These are phyloP conservation scores for Pelargonium myrrhifolium DNA, from an alignment of 441 rosid species.

Conservation along the genomic window DNA sequence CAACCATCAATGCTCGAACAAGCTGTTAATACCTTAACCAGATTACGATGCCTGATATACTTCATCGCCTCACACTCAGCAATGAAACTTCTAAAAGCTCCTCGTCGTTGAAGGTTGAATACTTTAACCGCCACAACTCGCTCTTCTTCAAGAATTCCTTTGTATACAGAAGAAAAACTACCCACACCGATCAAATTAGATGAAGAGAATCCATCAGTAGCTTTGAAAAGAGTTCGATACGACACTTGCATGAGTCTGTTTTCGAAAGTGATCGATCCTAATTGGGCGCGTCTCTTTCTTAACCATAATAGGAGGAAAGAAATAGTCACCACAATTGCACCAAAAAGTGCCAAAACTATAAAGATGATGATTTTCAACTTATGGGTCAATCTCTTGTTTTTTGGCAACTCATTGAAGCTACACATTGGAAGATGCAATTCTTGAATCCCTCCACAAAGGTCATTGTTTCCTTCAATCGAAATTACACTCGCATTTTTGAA, in stretches of 20 bases:
- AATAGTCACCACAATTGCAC: neutral
- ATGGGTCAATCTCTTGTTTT: neutral
- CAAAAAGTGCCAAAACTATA: neutral
- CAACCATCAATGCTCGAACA: slow-evolving; percentile 9
- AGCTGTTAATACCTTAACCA: slow-evolving; percentile 14
- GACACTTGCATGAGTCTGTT: neutral
- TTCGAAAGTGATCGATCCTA: neutral
- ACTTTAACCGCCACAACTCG: slow-evolving; percentile 12
- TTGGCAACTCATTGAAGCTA: neutral
- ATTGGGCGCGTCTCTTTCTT: slow-evolving; percentile 1
- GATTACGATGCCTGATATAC: slow-evolving; percentile 8
- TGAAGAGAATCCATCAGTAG: slow-evolving; percentile 12
- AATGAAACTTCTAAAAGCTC: slow-evolving; percentile 14
- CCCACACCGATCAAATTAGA: slow-evolving; percentile 7
- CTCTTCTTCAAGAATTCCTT: slow-evolving; percentile 11
- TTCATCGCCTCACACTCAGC: slow-evolving; percentile 13
- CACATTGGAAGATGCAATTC: slow-evolving; percentile 20
- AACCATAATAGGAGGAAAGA: neutral
- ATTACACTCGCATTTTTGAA: slow-evolving; percentile 22
- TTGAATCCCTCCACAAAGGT: slow-evolving; percentile 27
- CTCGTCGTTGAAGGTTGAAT: slow-evolving; percentile 11
- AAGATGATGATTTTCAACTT: neutral
- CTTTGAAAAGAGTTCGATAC: slow-evolving; percentile 8
- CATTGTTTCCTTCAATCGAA: slow-evolving; percentile 15
- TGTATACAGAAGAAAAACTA: slow-evolving; percentile 10